Evolutionary conservation across 1,139 yeast species (phyloP).

Genomic region (Pichia norvegensis): DNA sequence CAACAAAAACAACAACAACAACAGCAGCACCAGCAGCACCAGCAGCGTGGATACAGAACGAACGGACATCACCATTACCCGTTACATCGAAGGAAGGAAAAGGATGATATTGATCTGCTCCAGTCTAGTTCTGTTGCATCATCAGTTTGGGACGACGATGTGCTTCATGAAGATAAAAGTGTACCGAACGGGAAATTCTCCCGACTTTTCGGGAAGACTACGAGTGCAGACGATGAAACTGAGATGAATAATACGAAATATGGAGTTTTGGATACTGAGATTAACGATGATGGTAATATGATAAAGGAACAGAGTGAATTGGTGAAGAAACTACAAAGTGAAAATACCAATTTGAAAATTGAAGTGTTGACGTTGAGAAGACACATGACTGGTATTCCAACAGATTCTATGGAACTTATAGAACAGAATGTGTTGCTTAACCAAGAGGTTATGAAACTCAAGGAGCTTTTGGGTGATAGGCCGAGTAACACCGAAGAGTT

Average conservation of each 20-base stretch:
- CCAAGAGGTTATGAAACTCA: constrained; percentile 3
- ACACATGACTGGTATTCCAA: constrained; percentile 40
- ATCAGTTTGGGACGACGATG: constrained; percentile 12
- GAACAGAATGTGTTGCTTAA: constrained; percentile 37
- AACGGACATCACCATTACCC: background rate
- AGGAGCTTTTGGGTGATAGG: constrained; percentile 3
- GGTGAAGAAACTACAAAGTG: constrained; percentile 44
- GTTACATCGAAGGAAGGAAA: background rate
- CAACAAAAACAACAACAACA: too few relatives aligned
- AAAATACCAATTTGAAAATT: constrained; percentile 55
- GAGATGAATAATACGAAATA: constrained; percentile 6
- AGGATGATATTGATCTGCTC: constrained; percentile 1
- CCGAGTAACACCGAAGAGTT: constrained; percentile 5
- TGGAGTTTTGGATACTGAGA: constrained; percentile 1
- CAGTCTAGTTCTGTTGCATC: constrained; percentile 13
- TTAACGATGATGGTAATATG: constrained; percentile 31
- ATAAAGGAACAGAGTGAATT: constrained; percentile 49
- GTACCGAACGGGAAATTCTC: constrained; percentile 4
- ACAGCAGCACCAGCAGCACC: too few relatives aligned
- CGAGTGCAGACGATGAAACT: constrained; percentile 6
- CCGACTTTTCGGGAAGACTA: constrained; percentile 1
- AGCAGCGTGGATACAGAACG: background rate
- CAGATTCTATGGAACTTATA: constrained; percentile 34
- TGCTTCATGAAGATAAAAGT: background rate
- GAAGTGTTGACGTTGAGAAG: constrained; percentile 48